Evolutionary conservation across 169 alveolate genomes (phyloP), one percentile per base, ranked within the genome.

Genomic region (Plasmodium yoelii): DNA sequence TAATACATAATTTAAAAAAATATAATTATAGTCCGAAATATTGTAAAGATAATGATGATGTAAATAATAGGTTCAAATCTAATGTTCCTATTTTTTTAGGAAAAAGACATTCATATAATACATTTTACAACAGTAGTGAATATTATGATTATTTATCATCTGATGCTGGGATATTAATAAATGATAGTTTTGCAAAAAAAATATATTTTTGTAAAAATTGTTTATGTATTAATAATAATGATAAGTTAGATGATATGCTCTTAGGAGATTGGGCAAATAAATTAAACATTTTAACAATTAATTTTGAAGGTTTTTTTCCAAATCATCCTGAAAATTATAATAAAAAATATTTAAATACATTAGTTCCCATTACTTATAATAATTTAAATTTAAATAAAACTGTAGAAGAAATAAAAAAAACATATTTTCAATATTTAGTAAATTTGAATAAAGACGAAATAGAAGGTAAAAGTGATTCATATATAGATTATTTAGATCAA

Each of bases 251-350:
- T 60, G 91, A 56, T 19, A 63, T 51, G 26, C 53, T 73, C 1
- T 51, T 86, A 46, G 91, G 91, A 2, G 34, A 28, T 1, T 86
- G 91, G 91, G 64, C 77, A 4, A 86, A 69, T 53, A 42, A 63
- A 34, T n/a, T 86, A 22, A 53, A 63, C 1, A 59, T 86, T 2
- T 9, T 86, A 26, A 61, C 91, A 8, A 86, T 86, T 60, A 70
- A 86, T 39, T 69, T 86, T 63, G 91, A 86, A 86, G 91, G 91
- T 12, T 86, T 69, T 64, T 86, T 70, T 73, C 77, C 61, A 60
- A 86, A 70, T 2, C 12, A n/a, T 0, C 91, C 91, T 5, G 9
- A 15, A 0, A 47, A 86, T 9, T 86, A 86, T 39, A 47, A 70
- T 51, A n/a, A 46, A 71, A 49, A 19, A 5, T 86, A 70, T 53